Base-by-base conservation (phyloP, 495 filamentous ascomycete genomes). In the Penicillium crystallinum region DNA sequence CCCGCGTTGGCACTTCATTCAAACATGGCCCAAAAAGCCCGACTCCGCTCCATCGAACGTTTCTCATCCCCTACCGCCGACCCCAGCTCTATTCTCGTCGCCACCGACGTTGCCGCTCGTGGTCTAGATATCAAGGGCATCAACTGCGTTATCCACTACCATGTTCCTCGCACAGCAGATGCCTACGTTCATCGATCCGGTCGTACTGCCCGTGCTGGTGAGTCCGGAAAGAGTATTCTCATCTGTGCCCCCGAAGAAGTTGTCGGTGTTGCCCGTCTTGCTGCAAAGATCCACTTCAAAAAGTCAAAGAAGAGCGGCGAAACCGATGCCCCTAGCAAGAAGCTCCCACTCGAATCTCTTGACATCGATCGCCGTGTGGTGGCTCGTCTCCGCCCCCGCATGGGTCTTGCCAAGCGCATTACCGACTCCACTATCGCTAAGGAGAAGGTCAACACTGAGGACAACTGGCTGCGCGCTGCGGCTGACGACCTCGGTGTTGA, bases 21-120 rank as follows among this genome's bases (percentile, higher is more conserved):
- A 0, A 85, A 87, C 56, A 97, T 98, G 93, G 78, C 84, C 6
- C 95, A 97, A 70, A 97, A 97, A 67, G 90, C 93, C n/a, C 90
- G 93, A 23, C 77, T 98, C 17, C 85, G 93, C 38, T 92, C 90
- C 12, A 77, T 98, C 8, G 93, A 98, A 62, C 86, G 89, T 19
- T 97, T 97, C 70, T 89, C 89, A 3, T 79, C 81, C 18, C 71
- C 79, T 11, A 71, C 71, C 10, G 71, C 81, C 14, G 69, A 81
- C 19, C 64, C 72, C 11, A 74, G 80, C 46, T 82, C 86, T 3
- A 88, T 97, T 46, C 81, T 98, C 2, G 79, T 98, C 10, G 92
- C 95, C 1, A 97, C 93, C 2, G 93, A 98, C 64, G 91, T 97
- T 37, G 95, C 93, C 1, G 92, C 95, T n/a, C 84, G 93, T 53